phyloP scores from a whole-genome alignment of 208 protist species.

The Trypanosomatidae sp. region DNA sequence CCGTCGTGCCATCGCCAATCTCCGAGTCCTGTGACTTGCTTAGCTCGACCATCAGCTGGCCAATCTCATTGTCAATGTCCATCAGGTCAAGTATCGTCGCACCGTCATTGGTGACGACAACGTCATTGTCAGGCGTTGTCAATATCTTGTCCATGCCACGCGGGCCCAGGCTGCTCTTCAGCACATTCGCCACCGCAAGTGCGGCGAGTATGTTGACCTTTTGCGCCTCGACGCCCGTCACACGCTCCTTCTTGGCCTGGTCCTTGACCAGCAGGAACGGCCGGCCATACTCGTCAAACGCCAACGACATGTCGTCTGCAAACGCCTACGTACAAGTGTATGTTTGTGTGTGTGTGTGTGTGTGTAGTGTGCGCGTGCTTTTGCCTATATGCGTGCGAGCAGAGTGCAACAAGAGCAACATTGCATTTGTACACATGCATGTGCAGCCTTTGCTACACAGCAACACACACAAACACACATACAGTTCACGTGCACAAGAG shows the following conservation, averaged over 20 bases:
- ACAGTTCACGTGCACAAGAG: too few species aligned
- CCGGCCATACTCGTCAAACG: slow-evolving; percentile 98
- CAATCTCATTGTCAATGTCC: slow-evolving; percentile 99
- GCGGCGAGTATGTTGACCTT: slow-evolving; percentile 99
- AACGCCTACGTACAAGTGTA: too few species aligned
- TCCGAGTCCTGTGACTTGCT: slow-evolving; percentile 99
- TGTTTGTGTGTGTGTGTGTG: too few species aligned
- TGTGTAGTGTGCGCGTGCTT: too few species aligned
- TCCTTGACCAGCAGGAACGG: slow-evolving; percentile 99
- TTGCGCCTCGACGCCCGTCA: slow-evolving; percentile 96
- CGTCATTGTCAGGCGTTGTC: slow-evolving; percentile 97
- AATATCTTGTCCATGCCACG: slow-evolving; percentile 97
- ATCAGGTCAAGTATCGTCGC: slow-evolving; percentile 98
- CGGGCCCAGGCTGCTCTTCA: slow-evolving; percentile 97
- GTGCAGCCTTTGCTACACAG: too few species aligned
- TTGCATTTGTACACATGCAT: too few species aligned
- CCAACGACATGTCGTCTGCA: slow-evolving; percentile 89
- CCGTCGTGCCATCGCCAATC: slow-evolving; percentile 99
- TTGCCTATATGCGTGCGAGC: too few species aligned
- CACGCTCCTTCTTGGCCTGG: slow-evolving; percentile 91
- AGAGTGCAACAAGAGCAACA: too few species aligned
- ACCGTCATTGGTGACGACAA: slow-evolving; percentile 99
- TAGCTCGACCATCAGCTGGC: slow-evolving; percentile 99
- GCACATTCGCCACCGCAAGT: slow-evolving; percentile 92
- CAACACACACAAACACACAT: too few species aligned